These are phyloP conservation scores for Candida anglica DNA, from an alignment of 805 yeast genomes.

Conservation along the genomic window DNA sequence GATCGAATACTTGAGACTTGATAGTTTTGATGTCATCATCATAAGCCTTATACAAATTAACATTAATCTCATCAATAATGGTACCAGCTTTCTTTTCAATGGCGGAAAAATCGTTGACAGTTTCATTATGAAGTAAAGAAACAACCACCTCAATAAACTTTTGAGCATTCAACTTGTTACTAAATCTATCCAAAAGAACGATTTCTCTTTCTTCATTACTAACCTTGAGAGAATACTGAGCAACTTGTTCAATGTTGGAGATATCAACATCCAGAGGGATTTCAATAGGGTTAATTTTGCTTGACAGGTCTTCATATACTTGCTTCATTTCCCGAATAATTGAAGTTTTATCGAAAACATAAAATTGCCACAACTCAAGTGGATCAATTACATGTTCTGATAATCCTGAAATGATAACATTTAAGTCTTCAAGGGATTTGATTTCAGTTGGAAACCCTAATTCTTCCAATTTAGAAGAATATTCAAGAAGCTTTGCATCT, in stretches of 20 bases:
- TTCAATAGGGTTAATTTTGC: slow-evolving; percentile 24
- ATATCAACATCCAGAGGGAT: slow-evolving; percentile 42
- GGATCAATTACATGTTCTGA: slow-evolving; percentile 62
- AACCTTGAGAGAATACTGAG: slow-evolving; percentile 42
- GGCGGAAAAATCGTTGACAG: slow-evolving; percentile 19
- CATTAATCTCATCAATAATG: slow-evolving; percentile 74
- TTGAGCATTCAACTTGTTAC: slow-evolving; percentile 48
- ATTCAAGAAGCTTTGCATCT: slow-evolving; percentile 64
- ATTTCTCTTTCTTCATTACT: slow-evolving; percentile 35
- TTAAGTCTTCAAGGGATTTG: slow-evolving; percentile 49
- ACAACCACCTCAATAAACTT: slow-evolving; percentile 52
- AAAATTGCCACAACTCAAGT: slow-evolving; percentile 82
- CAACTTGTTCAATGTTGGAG: slow-evolving; percentile 38
- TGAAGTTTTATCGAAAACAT: slow-evolving; percentile 57
- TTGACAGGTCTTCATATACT: slow-evolving; percentile 26
- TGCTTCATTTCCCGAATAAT: slow-evolving; percentile 37
- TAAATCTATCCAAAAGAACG: slow-evolving; percentile 46
- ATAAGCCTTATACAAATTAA: slow-evolving; percentile 65
- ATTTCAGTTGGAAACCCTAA: slow-evolving; percentile 63
- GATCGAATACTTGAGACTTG: slow-evolving; percentile 63
- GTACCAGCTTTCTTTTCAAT: slow-evolving; percentile 35
- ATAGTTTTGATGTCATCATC: slow-evolving; percentile 71
- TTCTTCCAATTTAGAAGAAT: slow-evolving; percentile 52
- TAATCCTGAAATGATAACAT: slow-evolving; percentile 62
- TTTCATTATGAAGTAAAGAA: slow-evolving; percentile 13